Evolutionary conservation across 2,329 filamentous ascomycete genomes (phyloP), one percentile per base, ranked within the genome.

Genomic region (Kalmusia sp.): DNA sequence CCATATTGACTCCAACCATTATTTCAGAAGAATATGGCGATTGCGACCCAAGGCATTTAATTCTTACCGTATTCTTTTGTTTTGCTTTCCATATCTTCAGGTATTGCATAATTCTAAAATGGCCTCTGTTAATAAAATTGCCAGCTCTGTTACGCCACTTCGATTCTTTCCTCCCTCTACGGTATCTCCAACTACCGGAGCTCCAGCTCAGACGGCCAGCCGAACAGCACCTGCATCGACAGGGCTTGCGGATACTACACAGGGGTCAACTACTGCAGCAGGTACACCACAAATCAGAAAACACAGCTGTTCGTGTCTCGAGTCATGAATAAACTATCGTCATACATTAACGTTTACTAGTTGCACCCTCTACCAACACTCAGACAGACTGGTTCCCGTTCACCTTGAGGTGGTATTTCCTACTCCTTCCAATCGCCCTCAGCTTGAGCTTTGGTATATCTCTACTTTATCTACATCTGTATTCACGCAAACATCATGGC

Each of bases 401-500:
- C 17, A 60, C 58, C 2, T 31, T 63, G 3, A 52, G 45, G 14
- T 60, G 58, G 58, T 56, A 57, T 34, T 59, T 54, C 24, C 19
- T 63, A 2, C n/a, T 54, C 3, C 9, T 61, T 6, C 54, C 54
- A 15, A 51, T 41, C 3, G 37, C 43, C 12, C 6, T 52, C 9
- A 54, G 44, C 21, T 27, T 61, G 6, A 9, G 39, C 22, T 39
- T 61, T 15, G 41, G 22, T 12, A 50, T 51, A 5, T 17, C 37
- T n/a, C 30, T 62, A 3, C 31, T 45, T 1, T 76, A 77, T 59
- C 41, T 61, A 6, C 38, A 43, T 6, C 49, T 45, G 25, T 57
- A 54, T 40, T 65, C 63, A 14, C 15, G 52, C 21, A 17, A 24
- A 2, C 38, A 64, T 17, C 35, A 52, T 31, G 63, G 61, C 8